Evolutionary conservation across 768 basidiomycete species (phyloP), one percentile per base, ranked within the genome.

Genomic region (Leccinum uliginosum): DNA sequence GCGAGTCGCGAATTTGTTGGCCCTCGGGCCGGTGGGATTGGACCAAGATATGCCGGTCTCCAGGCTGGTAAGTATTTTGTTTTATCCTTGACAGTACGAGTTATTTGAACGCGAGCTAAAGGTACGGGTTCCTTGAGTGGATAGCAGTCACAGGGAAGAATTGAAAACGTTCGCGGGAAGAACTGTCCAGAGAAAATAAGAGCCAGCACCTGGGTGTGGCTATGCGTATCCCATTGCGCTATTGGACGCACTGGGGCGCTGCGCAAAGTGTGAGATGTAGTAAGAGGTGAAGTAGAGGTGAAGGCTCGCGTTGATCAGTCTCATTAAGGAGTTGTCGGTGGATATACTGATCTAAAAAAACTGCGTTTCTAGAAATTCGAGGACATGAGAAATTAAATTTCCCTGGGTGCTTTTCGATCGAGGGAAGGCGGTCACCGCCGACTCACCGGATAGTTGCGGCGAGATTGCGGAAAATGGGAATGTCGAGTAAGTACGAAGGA

Each of bases 111-210:
- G 32, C 17, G 30, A 46, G 17, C 27, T 14, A 10, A 12, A 26
- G 46, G 29, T 4, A 27, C 19, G 9, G 11, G n/a, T 43, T 46
- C 14, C 45, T 46, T 48, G 3, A 3, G 43, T 49, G n/a, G 57
- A 47, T 10, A 40, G n/a, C 40, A 49, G 15, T 23, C 38, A 62
- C 4, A 23, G 17, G 46, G 19, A 58, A 40, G 5, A 35, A 9
- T 34, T 21, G 51, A 19, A 51, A 51, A 62, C 46, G 9, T n/a
- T 66, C 65, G 65, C 66, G 65, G 66, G 65, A 65, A 26, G 60
- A 34, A 29, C 15, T 29, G 47, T 8, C 14, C 15, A 9, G 48
- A 21, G 55, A 67, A 67, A 58, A 67, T 62, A 66, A 67, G 62
- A 51, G 32, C 2, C 48, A 5, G n/a, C 51, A 23, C 40, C 40